These are phyloP conservation scores for Candida nanaspora DNA, from an alignment of 805 yeast genomes.

Conservation along the genomic window DNA sequence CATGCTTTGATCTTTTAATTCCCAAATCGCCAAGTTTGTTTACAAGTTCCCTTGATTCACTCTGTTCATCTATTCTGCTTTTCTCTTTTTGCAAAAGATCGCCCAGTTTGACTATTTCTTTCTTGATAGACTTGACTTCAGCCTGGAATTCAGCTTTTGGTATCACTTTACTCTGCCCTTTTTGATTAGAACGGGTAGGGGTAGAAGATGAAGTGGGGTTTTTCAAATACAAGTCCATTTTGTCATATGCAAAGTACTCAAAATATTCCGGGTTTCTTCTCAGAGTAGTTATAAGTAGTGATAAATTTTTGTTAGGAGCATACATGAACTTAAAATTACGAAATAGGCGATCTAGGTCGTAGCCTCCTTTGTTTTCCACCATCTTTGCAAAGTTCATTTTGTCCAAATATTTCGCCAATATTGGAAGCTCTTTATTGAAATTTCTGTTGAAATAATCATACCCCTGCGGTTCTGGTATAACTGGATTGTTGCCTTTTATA, in stretches of 20 bases:
- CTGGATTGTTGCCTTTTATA: too few relatives aligned
- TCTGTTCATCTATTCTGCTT: too few relatives aligned
- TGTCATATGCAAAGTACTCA: constrained; percentile 5
- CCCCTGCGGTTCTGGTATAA: constrained; percentile 17
- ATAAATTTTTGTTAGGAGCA: constrained; percentile 4
- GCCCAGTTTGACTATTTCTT: too few relatives aligned
- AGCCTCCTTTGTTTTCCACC: not conserved
- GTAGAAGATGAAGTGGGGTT: too few relatives aligned
- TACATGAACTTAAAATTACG: not conserved
- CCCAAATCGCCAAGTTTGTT: too few relatives aligned
- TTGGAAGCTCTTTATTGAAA: constrained; percentile 13
- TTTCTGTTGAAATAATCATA: constrained; percentile 12
- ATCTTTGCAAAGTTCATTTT: not conserved
- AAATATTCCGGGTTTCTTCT: constrained; percentile 16
- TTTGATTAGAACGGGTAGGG: too few relatives aligned
- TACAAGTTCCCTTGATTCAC: too few relatives aligned
- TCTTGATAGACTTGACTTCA: too few relatives aligned
- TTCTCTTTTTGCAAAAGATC: too few relatives aligned
- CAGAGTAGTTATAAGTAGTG: constrained; percentile 14
- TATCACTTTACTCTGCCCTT: too few relatives aligned
- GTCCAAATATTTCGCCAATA: constrained; percentile 7
- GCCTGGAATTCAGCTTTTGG: too few relatives aligned
- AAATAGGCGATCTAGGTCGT: not conserved
- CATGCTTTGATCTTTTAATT: too few relatives aligned
- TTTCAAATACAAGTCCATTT: not conserved